Base-by-base conservation (phyloP, 2,329 filamentous ascomycete genomes). In the Leptographium radiaticola region DNA sequence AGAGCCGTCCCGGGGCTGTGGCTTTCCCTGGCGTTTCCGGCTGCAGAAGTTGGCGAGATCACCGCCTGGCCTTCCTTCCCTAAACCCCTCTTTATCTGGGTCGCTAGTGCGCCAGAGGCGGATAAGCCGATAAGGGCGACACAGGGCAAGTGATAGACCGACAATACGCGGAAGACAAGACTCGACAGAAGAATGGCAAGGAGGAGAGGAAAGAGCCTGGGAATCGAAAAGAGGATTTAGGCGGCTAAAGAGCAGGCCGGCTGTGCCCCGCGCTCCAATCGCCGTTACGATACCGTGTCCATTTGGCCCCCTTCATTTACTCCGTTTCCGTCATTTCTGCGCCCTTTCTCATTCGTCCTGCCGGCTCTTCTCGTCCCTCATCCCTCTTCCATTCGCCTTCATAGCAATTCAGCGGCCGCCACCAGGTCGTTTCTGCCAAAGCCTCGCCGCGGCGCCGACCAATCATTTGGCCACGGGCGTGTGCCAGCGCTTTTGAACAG, bases 381-480 rank as follows among this genome's bases (percentile, higher is more conserved):
- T 20, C 25, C 31, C 43, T 20, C 20, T 11, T 43, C 34, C 38
- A 9, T 11, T 43, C 33, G 33, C 7, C 44, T 42, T 8, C 6
- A 34, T 31, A n/a, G 52, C 53, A 55, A 50, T 49, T 20, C 16
- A 31, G 34, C 18, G 31, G 34, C 30, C 12, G 18, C 18, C 43
- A n/a, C 25, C 18, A 16, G 25, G 43, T 13, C 16, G 18, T 9
- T 34, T 15, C 18, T 34, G 25, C 34, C 13, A 9, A 48, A 53
- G 55, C 55, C 57, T 57, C 43, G 51, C 43, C 49, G 39, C 13
- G 13, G 36, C 39, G 51, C 48, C 47, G 39, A 42, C 57, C 56
- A 59, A 59, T 59, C 57, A 59, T 58, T 58, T 56, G 16, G 51
- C 56, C 57, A 59, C 57, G 57, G 39, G 57, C 48, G 34, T n/a